Evolutionary conservation across 306 rosid species (phyloP), one percentile per base, ranked within the genome.

Genomic region (Lupinus albus): DNA sequence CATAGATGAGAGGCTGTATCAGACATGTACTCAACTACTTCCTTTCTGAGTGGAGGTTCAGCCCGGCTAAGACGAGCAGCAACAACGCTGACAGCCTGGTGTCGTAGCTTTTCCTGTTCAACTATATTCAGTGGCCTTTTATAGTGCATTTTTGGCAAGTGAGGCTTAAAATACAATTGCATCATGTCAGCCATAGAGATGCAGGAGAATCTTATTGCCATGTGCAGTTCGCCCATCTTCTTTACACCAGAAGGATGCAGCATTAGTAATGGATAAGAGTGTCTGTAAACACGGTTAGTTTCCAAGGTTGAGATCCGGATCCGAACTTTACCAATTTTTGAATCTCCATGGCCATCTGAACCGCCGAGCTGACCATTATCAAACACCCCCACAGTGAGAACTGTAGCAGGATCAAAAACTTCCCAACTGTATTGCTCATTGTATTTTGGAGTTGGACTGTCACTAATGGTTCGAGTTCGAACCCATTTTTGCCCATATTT

Each of bases 361-460:
- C 74, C 47, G 67, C 73, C 76, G 18, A 86, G 76, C 58, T 83
- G 95, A 12, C 74, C 81, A 57, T 89, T 86, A 67, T 92, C 96
- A 51, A 92, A 92, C 68, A 92, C 91, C 50, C 96, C 96, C 4
- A 92, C 84, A 0, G 88, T 89, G 67, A 92, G 93, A 76, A 92
- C 96, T 5, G 98, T 92, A 12, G 95, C 88, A 3, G 91, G 91
- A 75, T 93, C 98, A 78, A 36, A 75, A 49, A 93, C 96, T 58
- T 92, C 98, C 98, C 98, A 93, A 25, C 89, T 81, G 83, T 93
- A 88, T 68, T 93, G 98, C 85, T 93, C 98, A 50, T 93, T 86
- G 93, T 78, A 93, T 72, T 82, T 89, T 1, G 97, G 95, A 71
- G 63, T 82, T 64, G 60, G 54, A 78, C 76, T 92, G 82, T 86